Evolutionary conservation across 192 early-diverging fungal species (phyloP).

Genomic region (Umbelopsis sp.): DNA sequence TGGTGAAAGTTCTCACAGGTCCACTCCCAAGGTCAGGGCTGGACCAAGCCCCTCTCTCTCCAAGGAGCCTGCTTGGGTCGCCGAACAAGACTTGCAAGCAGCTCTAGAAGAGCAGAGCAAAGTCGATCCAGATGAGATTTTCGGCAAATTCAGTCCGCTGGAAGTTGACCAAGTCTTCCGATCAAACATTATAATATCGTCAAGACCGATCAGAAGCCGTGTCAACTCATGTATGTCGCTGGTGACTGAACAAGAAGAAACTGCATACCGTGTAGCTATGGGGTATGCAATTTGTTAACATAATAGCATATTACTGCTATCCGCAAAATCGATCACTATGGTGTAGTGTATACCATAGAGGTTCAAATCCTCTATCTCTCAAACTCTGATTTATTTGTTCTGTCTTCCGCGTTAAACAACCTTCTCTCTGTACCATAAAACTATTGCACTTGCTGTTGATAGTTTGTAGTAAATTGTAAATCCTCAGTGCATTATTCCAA

Average conservation of each 20-base stretch:
- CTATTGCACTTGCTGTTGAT: not conserved
- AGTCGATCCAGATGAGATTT: constrained; percentile 6
- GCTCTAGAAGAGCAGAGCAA: constrained; percentile 12
- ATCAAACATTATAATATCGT: not conserved
- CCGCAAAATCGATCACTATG: too few relatives aligned
- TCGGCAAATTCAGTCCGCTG: not conserved
- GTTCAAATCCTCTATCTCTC: not conserved
- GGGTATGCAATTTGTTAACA: constrained; percentile 14
- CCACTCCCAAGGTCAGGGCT: too few relatives aligned
- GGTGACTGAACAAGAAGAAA: constrained; percentile 11
- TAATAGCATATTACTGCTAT: not conserved
- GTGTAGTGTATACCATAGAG: too few relatives aligned
- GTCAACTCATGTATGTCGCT: constrained; percentile 15
- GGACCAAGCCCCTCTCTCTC: not conserved
- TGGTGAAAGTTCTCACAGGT: too few relatives aligned
- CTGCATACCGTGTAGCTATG: constrained; percentile 7
- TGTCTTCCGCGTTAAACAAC: not conserved
- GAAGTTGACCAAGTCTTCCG: constrained; percentile 2
- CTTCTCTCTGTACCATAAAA: not conserved
- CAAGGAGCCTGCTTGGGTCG: not conserved
- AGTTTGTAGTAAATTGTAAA: not conserved
- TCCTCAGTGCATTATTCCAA: not conserved
- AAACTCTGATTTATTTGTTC: not conserved
- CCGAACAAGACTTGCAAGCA: not conserved
- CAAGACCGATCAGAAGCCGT: not conserved